phyloP scores from a whole-genome alignment of 176 grass and related monocot species.

The Oryza glumipatula region DNA sequence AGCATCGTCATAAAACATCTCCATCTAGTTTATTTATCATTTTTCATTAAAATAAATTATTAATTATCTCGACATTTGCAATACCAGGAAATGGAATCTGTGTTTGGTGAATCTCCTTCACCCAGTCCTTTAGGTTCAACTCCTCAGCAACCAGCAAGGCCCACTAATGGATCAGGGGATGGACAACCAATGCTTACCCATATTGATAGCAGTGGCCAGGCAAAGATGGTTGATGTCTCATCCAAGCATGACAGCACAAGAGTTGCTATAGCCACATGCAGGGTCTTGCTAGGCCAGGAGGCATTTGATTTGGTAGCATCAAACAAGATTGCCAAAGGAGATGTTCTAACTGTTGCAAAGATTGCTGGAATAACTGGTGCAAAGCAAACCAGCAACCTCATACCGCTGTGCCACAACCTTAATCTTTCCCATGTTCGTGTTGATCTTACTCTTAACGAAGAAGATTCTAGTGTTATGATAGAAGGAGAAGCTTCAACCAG shows the following conservation, averaged over 20 bases:
- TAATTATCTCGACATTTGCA: conserved; percentile 16
- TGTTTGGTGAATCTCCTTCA: conserved; percentile 84
- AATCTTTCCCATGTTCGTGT: conserved; percentile 79
- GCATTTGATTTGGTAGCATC: conserved; percentile 88
- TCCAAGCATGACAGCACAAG: conserved; percentile 74
- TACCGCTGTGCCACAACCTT: conserved; percentile 90
- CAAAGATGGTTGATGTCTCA: conserved; percentile 92
- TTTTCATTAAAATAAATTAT: not conserved
- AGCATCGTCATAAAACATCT: not conserved
- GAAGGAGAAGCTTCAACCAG: conserved; percentile 74
- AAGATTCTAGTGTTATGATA: conserved; percentile 80
- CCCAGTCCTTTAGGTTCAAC: conserved; percentile 61
- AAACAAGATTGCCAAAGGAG: conserved; percentile 92
- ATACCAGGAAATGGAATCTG: conserved; percentile 79
- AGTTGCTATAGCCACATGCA: conserved; percentile 77
- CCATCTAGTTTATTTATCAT: conserved; percentile 1
- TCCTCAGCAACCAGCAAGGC: conserved; percentile 30
- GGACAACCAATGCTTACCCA: conserved; percentile 55
- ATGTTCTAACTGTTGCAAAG: conserved; percentile 93
- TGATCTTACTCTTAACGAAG: conserved; percentile 83
- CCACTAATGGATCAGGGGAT: conserved; percentile 23
- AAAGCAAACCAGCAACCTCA: conserved; percentile 84
- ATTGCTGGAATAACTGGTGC: conserved; percentile 95
- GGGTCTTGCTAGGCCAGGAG: conserved; percentile 69
- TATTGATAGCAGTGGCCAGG: conserved; percentile 69